These are phyloP conservation scores for Nemania sp. DNA, from an alignment of 2,329 filamentous ascomycete species.

Conservation along the genomic window DNA sequence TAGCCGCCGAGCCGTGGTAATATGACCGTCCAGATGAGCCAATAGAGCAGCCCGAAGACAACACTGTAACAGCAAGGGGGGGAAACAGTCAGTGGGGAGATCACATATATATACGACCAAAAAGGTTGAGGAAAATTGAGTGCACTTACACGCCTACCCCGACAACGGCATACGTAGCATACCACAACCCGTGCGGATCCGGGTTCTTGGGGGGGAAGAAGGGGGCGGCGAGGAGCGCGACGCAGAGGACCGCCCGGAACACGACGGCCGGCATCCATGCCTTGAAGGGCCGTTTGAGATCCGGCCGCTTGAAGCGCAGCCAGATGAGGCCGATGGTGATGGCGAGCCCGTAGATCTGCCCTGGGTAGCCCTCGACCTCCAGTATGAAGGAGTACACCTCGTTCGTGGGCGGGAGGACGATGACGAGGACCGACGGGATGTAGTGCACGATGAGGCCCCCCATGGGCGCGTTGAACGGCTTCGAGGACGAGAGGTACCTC, in stretches of 20 bases:
- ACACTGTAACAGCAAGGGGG: slow-evolving; percentile 51
- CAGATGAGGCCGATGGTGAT: slow-evolving; percentile 62
- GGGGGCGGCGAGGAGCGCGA: slow-evolving; percentile 62
- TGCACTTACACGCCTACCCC: slow-evolving; percentile 57
- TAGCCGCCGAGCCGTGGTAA: slow-evolving; percentile 65
- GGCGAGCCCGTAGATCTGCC: slow-evolving; percentile 63
- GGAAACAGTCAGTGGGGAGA: neutral
- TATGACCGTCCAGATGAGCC: slow-evolving; percentile 68
- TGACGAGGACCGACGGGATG: slow-evolving; percentile 69
- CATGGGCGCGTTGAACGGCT: slow-evolving; percentile 68
- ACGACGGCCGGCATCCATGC: slow-evolving; percentile 66
- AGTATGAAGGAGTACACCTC: slow-evolving; percentile 75
- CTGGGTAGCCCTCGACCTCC: slow-evolving; percentile 72
- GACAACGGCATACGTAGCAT: slow-evolving; percentile 59
- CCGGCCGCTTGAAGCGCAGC: slow-evolving; percentile 62
- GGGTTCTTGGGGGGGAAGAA: slow-evolving; percentile 63
- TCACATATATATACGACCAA: too few species aligned
- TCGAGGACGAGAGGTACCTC: slow-evolving; percentile 63
- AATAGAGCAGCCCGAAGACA: slow-evolving; percentile 64
- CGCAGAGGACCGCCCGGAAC: slow-evolving; percentile 57
- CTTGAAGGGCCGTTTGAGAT: slow-evolving; percentile 66
- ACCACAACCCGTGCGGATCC: slow-evolving; percentile 52
- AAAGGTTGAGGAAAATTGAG: neutral
- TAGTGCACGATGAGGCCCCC: slow-evolving; percentile 72
- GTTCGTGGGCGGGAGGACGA: slow-evolving; percentile 64